phyloP scores from a whole-genome alignment of 148 eudicot species.

The Rhododendron mucronatum region DNA sequence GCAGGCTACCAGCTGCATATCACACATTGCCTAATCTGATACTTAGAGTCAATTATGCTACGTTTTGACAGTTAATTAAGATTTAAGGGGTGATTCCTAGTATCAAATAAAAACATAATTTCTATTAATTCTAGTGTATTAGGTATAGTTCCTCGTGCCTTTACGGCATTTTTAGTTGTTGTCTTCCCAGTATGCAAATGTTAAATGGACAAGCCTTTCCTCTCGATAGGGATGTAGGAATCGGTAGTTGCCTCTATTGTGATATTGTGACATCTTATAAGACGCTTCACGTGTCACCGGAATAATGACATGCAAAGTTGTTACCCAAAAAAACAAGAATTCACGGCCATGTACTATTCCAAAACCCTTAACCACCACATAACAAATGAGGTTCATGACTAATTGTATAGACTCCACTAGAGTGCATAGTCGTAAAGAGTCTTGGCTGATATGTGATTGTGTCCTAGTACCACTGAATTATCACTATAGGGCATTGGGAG shows the following conservation, averaged over 20 bases:
- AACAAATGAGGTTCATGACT: not conserved
- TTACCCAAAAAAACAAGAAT: not conserved
- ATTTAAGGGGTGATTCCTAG: no score
- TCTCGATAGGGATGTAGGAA: not conserved
- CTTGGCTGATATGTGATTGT: not conserved
- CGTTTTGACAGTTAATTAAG: not conserved
- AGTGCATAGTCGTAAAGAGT: not conserved
- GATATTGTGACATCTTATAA: not conserved
- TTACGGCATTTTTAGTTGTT: not conserved
- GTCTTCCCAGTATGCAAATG: not conserved
- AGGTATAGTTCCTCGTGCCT: not conserved
- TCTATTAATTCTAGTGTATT: not conserved
- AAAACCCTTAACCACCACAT: not conserved
- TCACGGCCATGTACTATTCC: not conserved
- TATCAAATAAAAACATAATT: not conserved
- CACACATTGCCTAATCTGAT: not conserved
- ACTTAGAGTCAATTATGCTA: not conserved
- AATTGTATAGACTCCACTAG: not conserved
- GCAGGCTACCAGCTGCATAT: not conserved
- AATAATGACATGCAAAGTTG: not conserved
- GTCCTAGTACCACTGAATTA: not conserved
- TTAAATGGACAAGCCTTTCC: not conserved
- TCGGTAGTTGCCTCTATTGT: not conserved
- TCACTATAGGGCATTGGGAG: not conserved
- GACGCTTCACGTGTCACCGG: no score